Percentiles rank a stretch among this genome's conserved stretches.
phyloP scores from a whole-genome alignment of 108 stramenopile genomes.

The Discostella pseudostelligera region DNA sequence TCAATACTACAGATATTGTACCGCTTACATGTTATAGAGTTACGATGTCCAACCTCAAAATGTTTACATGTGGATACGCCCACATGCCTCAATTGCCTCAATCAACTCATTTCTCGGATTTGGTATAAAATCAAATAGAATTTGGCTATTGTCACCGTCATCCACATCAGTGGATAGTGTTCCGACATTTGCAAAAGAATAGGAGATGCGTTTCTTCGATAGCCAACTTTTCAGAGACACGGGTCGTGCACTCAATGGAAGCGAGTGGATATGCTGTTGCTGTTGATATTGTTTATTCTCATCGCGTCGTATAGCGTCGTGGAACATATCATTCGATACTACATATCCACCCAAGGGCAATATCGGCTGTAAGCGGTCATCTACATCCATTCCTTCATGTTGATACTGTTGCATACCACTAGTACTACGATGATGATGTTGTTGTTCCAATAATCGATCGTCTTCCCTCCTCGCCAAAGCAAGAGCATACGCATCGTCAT shows the following conservation, averaged over 20 bases:
- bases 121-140: constrained; percentile 70
- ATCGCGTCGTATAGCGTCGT: constrained; percentile 76
- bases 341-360: constrained; percentile 56
- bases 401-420: constrained; percentile 5
- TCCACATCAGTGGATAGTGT: constrained; percentile 47
- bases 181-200: constrained; percentile 79
- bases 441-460: constrained; percentile 24
- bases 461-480: constrained; percentile 74
- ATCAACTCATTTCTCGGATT: constrained; percentile 78
- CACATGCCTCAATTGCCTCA: constrained; percentile 50
- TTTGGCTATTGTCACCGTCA: too few relatives aligned
- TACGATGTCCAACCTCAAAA: too few relatives aligned
- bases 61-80: constrained; percentile 4
- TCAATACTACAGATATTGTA: too few relatives aligned
- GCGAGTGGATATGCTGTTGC: constrained; percentile 1
- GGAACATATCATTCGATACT: constrained; percentile 80
- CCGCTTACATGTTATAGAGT: too few relatives aligned
- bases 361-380: constrained; percentile 25
- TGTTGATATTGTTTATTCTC: constrained; percentile 26
- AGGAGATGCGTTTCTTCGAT: constrained; percentile 68
- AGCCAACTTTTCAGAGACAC: constrained; percentile 25
- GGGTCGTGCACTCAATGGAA: constrained; percentile 8
- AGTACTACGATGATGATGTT: not conserved
- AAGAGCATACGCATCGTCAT: constrained; percentile 83
- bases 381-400: constrained; percentile 35